phyloP scores from a whole-genome alignment of 2,329 filamentous ascomycete genomes.

The Hymenoscyphus infarciens region DNA sequence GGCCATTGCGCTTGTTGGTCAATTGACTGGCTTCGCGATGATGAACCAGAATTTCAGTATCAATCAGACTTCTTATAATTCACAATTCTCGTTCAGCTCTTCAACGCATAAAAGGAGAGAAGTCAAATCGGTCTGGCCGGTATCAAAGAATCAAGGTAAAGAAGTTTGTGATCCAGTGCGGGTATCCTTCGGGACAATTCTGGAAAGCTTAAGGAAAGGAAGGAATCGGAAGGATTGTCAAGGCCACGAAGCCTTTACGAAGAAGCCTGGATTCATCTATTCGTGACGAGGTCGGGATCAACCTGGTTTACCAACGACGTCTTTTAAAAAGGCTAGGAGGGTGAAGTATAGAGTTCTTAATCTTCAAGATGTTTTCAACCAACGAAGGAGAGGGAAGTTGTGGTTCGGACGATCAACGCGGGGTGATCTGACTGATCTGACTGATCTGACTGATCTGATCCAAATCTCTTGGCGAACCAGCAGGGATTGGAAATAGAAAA shows the following conservation, averaged over 20 bases:
- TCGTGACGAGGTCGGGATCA: neutral
- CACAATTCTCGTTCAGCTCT: neutral
- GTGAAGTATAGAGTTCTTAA: no score
- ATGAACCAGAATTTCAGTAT: neutral
- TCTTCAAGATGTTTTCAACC: neutral
- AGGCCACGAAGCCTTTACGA: constrained; percentile 29
- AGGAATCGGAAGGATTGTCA: constrained; percentile 19
- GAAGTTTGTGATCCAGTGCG: constrained; percentile 26
- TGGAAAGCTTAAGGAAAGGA: constrained; percentile 17
- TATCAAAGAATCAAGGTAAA: constrained; percentile 84
- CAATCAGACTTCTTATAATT: neutral
- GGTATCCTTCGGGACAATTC: constrained; percentile 17
- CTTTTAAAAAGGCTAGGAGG: no score
- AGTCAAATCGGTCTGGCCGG: constrained; percentile 35
- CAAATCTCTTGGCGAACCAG: neutral
- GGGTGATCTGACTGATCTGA: neutral
- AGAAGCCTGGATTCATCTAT: constrained; percentile 24
- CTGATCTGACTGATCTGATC: neutral
- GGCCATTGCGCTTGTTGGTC: neutral
- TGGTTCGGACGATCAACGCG: neutral
- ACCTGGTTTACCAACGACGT: neutral
- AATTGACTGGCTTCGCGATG: neutral
- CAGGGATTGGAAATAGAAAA: neutral
- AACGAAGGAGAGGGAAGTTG: neutral
- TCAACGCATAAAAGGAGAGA: neutral